Base-by-base conservation (phyloP, 1,284 basidiomycete species). In the Cutaneotrichosporon dermatis region DNA sequence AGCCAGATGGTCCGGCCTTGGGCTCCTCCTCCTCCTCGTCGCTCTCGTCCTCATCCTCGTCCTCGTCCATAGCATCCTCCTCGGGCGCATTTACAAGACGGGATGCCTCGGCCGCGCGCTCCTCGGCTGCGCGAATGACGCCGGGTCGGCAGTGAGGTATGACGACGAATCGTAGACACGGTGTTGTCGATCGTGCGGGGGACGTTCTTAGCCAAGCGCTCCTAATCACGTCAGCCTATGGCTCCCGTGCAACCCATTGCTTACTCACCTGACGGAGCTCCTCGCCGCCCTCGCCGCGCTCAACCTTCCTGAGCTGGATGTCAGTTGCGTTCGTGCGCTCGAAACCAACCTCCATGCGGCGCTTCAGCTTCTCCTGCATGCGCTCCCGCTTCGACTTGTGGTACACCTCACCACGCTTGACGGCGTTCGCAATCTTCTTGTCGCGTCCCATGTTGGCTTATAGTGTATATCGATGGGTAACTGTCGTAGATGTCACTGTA, bases 141-240 rank as follows among this genome's bases (percentile, higher is more conserved):
- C 73, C 25, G 88, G 88, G 71, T 87, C 83, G 48, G 85, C 85
- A 25, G 86, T 89, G 55, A 90, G 80, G 70, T 88, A 88, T 42
- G 89, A 90, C 6, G 64, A 70, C 4, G 90, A 89, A 69, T 96
- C 92, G 75, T 85, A 90, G 75, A 93, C 87, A 62, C 94, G 86
- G 87, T 90, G 76, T 97, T 98, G 74, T 99, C 95, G 41, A 98
- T 85, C 0, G 95, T 99, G 44, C 85, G 83, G 0, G 95, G 92
- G 16, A 94, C 82, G 80, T 97, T 96, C 69, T 88, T 85, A 6
- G 85, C 83, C 42, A 91, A 79, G 61, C 92, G 85, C 84, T 86
- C 88, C 90, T 92, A 46, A 53, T 46, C n/a, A 15, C 13, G 36
- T 58, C 46, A 63, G 58, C 45, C 25, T 25, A 25, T 25, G 25